Conservation (phyloP, 2,329 filamentous ascomycete species). For the Pseudocercospora vitis region DNA sequence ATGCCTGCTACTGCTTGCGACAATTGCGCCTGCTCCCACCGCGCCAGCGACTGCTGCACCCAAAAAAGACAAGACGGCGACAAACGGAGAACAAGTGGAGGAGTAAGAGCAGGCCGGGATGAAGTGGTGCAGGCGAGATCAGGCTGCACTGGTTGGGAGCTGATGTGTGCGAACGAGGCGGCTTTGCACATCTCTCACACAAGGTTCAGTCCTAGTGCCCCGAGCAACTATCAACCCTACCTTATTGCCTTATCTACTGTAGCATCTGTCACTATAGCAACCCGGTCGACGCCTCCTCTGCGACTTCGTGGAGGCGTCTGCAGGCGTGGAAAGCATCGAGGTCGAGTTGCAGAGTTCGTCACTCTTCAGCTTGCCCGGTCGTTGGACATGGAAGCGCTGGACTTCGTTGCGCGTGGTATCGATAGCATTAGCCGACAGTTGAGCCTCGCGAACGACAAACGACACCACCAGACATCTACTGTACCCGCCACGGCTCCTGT, state of each 20-base stretch:
- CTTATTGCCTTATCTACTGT: no score
- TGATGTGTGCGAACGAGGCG: neutral
- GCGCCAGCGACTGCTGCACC: neutral
- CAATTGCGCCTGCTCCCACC: neutral
- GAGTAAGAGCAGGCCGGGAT: neutral
- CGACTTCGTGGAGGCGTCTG: neutral
- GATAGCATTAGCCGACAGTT: slow-evolving; percentile 6
- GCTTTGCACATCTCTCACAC: no score
- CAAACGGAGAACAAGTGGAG: neutral
- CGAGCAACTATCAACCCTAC: no score
- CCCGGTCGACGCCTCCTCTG: neutral
- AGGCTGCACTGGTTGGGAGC: no score
- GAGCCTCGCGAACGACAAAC: neutral
- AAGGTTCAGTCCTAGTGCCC: neutral
- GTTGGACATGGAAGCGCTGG: neutral
- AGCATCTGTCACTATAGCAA: neutral
- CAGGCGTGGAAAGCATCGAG: neutral
- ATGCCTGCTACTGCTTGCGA: neutral
- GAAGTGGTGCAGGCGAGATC: neutral
- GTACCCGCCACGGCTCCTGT: slow-evolving; percentile 2
- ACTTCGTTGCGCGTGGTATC: neutral
- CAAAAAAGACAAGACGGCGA: neutral
- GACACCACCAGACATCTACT: no score
- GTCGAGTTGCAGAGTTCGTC: no score
- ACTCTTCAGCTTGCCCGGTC: neutral